Conservation (phyloP, 1,284 basidiomycete genomes). For the Vanrija humicola region DNA sequence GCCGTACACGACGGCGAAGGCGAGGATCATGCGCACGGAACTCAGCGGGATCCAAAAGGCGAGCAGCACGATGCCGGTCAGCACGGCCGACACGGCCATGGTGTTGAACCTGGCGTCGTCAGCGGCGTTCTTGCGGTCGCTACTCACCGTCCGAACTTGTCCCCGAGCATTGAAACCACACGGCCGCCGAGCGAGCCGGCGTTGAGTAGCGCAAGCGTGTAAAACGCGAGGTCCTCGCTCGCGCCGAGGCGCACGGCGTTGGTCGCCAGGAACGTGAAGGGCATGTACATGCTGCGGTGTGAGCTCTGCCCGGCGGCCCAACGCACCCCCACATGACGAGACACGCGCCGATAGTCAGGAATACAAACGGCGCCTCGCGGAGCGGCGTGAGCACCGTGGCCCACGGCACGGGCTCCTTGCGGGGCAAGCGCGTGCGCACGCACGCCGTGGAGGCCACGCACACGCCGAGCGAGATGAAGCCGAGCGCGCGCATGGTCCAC, state of each 20-base stretch:
- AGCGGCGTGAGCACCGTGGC: slow-evolving; percentile 15
- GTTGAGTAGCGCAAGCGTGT: slow-evolving; percentile 31
- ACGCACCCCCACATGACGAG: slow-evolving; percentile 25
- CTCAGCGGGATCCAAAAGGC: slow-evolving; percentile 24
- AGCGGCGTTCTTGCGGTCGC: slow-evolving; percentile 10
- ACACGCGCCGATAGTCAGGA: slow-evolving; percentile 21
- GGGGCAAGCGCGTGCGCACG: slow-evolving; percentile 18
- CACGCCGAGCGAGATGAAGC: slow-evolving; percentile 24
- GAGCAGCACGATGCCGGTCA: slow-evolving; percentile 15
- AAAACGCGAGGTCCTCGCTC: slow-evolving; percentile 20
- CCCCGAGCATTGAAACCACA: slow-evolving; percentile 7
- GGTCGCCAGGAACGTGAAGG: slow-evolving; percentile 31
- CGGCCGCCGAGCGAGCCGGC: slow-evolving; percentile 28
- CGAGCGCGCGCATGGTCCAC: slow-evolving; percentile 25
- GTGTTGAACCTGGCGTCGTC: slow-evolving; percentile 29
- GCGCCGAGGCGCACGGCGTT: slow-evolving; percentile 30
- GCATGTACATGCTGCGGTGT: slow-evolving; percentile 26
- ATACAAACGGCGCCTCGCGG: slow-evolving; percentile 22
- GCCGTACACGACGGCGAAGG: slow-evolving; percentile 39
- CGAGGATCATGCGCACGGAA: slow-evolving; percentile 27
- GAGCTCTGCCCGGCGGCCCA: slow-evolving; percentile 5
- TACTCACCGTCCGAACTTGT: slow-evolving; percentile 10
- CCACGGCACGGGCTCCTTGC: slow-evolving; percentile 18
- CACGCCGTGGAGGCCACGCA: slow-evolving; percentile 13
- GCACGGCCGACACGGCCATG: slow-evolving; percentile 26